Conservation (phyloP, 352 stramenopile species). For the Phytophthora constricta region DNA sequence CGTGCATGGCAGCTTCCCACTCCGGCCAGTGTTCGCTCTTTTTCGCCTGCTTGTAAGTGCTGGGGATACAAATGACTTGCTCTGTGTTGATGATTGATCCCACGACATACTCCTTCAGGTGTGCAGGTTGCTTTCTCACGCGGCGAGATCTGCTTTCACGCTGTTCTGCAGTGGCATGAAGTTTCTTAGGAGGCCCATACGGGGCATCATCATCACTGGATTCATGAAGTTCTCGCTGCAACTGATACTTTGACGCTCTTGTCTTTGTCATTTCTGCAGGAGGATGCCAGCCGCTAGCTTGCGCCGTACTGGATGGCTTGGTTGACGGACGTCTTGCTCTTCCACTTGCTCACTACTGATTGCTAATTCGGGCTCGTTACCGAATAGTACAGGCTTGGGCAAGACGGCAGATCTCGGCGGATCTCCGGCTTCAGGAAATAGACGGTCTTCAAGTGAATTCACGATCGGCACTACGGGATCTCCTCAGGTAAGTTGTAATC, state of each 20-base stretch:
- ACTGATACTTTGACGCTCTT: too few species aligned
- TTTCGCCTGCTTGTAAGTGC: not conserved
- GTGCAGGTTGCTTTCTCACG: not conserved
- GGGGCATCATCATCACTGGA: constrained; percentile 3
- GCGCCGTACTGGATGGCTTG: not conserved
- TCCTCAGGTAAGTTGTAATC: too few species aligned
- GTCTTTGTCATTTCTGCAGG: too few species aligned
- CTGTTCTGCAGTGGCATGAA: not conserved
- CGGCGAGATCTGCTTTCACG: not conserved
- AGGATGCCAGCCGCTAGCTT: too few species aligned
- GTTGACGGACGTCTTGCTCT: not conserved
- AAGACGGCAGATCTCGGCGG: not conserved
- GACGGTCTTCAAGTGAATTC: too few species aligned
- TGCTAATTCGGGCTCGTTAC: not conserved
- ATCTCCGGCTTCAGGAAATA: too few species aligned
- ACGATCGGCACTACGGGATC: too few species aligned
- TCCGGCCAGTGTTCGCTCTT: not conserved
- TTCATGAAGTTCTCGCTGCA: constrained; percentile 5
- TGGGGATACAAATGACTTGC: not conserved
- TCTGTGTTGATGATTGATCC: not conserved
- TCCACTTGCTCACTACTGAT: not conserved
- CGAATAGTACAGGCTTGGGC: too few species aligned
- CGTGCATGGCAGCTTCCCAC: not conserved
- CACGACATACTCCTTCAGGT: too few species aligned
- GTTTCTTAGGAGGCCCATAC: constrained; percentile 6